Evolutionary conservation across 306 rosid species (phyloP).

Genomic region (Malus orientalis): DNA sequence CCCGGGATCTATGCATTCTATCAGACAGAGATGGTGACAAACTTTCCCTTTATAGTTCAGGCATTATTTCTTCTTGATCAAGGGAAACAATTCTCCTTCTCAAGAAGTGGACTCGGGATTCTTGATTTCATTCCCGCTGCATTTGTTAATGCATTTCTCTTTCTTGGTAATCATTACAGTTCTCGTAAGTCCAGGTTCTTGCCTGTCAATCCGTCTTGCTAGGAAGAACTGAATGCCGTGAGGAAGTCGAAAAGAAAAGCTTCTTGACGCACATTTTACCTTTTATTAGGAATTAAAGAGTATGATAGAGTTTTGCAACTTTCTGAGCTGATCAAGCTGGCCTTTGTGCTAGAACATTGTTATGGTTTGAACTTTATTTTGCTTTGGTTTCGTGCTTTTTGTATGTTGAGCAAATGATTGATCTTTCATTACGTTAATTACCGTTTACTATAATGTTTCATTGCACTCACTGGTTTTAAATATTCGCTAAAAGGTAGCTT

Average conservation of each 20-base stretch:
- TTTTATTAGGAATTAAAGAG: no score
- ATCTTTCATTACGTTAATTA: no score
- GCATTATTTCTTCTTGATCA: slow-evolving; percentile 60
- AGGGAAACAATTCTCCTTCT: slow-evolving; percentile 60
- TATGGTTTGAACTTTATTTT: no score
- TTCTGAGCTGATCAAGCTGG: no score
- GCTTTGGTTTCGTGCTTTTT: no score
- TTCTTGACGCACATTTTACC: slow-evolving; percentile 43
- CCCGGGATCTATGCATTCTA: slow-evolving; percentile 61
- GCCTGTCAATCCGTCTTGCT: slow-evolving; percentile 37
- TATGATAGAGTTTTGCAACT: no score
- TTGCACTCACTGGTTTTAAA: not conserved
- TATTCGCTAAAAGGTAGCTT: not conserved
- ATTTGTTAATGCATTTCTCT: slow-evolving; percentile 50
- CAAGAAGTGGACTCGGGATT: slow-evolving; percentile 61
- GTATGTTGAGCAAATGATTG: no score
- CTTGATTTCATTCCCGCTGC: slow-evolving; percentile 53
- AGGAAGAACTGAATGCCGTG: slow-evolving; percentile 29
- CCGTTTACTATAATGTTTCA: no score
- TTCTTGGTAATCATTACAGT: slow-evolving; percentile 27
- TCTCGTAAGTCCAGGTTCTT: slow-evolving; percentile 41
- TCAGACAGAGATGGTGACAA: slow-evolving; percentile 66
- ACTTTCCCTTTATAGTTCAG: slow-evolving; percentile 63
- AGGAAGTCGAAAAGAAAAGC: slow-evolving; percentile 37
- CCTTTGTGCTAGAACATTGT: no score